A percentile compares a stretch with the other conserved stretches of the same genome.
These are phyloP conservation scores for Fulvia fulva DNA, from an alignment of 2,329 filamentous ascomycete genomes.

Conservation along the genomic window DNA sequence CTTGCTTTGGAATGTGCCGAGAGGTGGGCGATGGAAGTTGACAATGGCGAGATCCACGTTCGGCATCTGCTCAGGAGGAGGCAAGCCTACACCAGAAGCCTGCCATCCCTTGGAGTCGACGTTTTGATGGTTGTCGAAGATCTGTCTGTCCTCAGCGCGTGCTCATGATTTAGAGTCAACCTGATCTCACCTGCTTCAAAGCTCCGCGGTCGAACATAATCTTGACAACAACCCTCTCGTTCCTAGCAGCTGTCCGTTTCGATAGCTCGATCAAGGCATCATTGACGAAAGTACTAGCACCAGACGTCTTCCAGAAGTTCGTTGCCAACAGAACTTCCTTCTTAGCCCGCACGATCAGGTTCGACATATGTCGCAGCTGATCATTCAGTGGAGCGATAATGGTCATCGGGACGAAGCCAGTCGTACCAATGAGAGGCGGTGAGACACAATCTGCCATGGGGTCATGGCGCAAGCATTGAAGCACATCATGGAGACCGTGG, in stretches of 20 bases:
- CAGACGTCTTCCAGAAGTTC: constrained; percentile 70
- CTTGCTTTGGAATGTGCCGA: constrained; percentile 75
- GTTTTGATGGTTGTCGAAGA: constrained; percentile 60
- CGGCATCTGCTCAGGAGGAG: constrained; percentile 61
- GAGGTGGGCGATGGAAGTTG: constrained; percentile 64
- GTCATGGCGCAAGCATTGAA: constrained; percentile 54
- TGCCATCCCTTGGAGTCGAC: constrained; percentile 58
- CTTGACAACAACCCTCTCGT: constrained; percentile 61
- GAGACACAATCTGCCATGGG: constrained; percentile 52
- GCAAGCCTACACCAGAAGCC: constrained; percentile 53
- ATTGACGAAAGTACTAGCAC: constrained; percentile 63
- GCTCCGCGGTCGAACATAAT: constrained; percentile 71
- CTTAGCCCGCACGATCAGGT: constrained; percentile 68
- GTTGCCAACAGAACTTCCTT: constrained; percentile 71
- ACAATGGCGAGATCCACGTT: constrained; percentile 68
- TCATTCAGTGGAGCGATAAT: constrained; percentile 68
- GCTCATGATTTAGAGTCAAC: background rate
- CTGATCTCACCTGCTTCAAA: constrained; percentile 50
- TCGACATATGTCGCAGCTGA: constrained; percentile 69
- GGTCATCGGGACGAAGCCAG: constrained; percentile 63
- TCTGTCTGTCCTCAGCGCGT: constrained; percentile 23
- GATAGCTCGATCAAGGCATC: constrained; percentile 68
- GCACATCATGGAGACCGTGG: constrained; percentile 62
- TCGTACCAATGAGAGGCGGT: constrained; percentile 57
- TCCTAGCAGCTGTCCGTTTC: constrained; percentile 56